A percentile compares a stretch with the other conserved stretches of the same genome.
phyloP scores from a whole-genome alignment of 2,329 filamentous ascomycete genomes.

The Sordariomycetes sp. region DNA sequence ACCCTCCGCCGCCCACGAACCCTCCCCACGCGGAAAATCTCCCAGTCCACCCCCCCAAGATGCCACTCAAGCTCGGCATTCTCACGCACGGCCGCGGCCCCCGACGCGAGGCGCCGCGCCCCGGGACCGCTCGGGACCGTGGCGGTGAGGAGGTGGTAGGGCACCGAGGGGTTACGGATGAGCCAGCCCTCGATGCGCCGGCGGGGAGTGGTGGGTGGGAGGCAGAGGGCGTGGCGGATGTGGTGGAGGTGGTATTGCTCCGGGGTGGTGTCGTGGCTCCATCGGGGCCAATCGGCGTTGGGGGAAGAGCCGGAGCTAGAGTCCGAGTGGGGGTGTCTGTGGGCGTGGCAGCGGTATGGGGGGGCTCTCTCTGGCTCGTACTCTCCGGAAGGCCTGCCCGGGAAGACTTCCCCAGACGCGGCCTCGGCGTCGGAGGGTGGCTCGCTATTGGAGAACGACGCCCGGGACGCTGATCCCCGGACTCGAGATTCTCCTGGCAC shows the following conservation, averaged over 20 bases:
- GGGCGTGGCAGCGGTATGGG: neutral
- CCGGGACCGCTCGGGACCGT: neutral
- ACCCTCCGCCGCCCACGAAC: neutral
- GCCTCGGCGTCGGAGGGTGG: neutral
- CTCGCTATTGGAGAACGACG: neutral
- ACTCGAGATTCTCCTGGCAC: neutral
- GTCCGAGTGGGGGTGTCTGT: neutral
- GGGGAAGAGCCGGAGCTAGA: neutral
- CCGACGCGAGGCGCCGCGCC: neutral
- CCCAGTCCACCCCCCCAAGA: neutral
- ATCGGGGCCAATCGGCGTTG: neutral
- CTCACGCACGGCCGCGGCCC: neutral
- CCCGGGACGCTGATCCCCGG: neutral
- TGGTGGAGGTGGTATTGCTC: neutral
- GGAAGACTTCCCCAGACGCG: neutral
- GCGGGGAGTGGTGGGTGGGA: neutral
- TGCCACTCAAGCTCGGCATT: neutral
- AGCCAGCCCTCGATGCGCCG: neutral
- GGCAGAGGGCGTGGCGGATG: neutral
- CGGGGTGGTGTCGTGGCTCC: neutral
- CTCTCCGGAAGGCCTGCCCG: neutral
- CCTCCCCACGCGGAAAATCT: neutral
- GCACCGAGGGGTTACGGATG: neutral
- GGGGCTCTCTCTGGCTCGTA: neutral
- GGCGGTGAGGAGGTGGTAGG: neutral